Evolutionary conservation across 1,139 yeast genomes (phyloP).

Genomic region (Saccharomyces hybrid): DNA sequence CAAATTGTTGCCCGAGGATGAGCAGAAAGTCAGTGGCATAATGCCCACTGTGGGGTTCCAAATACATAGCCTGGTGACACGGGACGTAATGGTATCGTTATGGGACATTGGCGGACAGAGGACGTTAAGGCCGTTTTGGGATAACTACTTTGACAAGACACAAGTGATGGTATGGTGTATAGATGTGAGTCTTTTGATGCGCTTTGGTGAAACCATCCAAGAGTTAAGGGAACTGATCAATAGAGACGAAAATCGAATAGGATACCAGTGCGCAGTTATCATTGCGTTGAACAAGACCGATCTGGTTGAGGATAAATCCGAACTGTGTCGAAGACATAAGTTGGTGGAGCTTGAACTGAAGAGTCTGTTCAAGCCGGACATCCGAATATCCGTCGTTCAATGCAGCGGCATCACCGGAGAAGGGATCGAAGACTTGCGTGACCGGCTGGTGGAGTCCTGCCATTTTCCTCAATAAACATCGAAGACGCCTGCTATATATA

Average conservation of each 20-base stretch:
- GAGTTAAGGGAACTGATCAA: conserved; percentile 56
- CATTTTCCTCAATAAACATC: neutral
- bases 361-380: neutral
- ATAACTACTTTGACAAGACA: conserved; percentile 81
- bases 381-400: conserved; percentile 5
- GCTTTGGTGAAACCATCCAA: conserved; percentile 55
- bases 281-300: conserved; percentile 56
- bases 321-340: neutral
- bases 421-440: conserved; percentile 10
- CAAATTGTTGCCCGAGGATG: conserved; percentile 37
- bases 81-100: conserved; percentile 33
- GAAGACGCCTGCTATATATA: too few species aligned
- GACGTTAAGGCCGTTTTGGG: conserved; percentile 80
- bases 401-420: conserved; percentile 16
- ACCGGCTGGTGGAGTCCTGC: neutral
- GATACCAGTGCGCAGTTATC: conserved; percentile 45
- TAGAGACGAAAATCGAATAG: conserved; percentile 59
- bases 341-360: neutral
- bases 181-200: conserved; percentile 55
- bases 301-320: conserved; percentile 25
- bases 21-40: conserved; percentile 29
- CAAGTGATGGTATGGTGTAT: conserved; percentile 90
- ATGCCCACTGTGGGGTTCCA: conserved; percentile 62
- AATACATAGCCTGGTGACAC: conserved; percentile 43
- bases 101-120: conserved; percentile 93